These are phyloP conservation scores for Vitellaria paradoxa DNA, from an alignment of 179 eudicot species.

Conservation along the genomic window DNA sequence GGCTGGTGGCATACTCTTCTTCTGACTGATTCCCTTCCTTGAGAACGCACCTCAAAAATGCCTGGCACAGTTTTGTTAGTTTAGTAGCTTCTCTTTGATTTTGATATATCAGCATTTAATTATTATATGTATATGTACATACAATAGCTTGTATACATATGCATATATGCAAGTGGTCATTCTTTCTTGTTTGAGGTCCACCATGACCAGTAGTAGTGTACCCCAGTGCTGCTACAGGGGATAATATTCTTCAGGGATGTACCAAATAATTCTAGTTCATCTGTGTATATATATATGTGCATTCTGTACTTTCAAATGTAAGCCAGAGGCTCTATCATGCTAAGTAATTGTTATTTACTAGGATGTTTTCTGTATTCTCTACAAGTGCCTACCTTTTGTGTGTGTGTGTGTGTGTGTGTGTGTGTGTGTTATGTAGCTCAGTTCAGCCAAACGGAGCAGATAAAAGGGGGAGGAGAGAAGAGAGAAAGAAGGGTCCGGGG, in stretches of 20 bases:
- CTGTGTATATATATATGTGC: slow-evolving; percentile 10
- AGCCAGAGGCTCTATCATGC: neutral
- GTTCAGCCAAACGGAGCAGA: too few species aligned
- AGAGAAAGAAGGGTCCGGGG: too few species aligned
- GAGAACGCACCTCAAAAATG: slow-evolving; percentile 10
- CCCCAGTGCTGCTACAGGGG: neutral
- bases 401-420: too few species aligned
- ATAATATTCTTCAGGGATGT: neutral
- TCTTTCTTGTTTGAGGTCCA: slow-evolving; percentile 24
- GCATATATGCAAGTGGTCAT: slow-evolving; percentile 23
- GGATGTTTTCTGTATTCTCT: too few species aligned
- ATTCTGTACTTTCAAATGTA: neutral
- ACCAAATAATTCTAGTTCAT: neutral
- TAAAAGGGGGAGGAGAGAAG: too few species aligned
- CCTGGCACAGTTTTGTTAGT: slow-evolving; percentile 61
- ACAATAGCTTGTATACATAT: slow-evolving; percentile 25
- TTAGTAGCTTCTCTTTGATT: slow-evolving; percentile 24
- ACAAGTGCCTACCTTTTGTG: too few species aligned
- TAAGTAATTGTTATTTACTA: too few species aligned
- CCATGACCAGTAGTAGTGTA: slow-evolving; percentile 1
- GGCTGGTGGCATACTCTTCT: slow-evolving; percentile 99
- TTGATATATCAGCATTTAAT: slow-evolving; percentile 3
- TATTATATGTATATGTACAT: slow-evolving; percentile 31
- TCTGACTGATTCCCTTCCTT: slow-evolving; percentile 70
- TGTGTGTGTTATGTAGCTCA: too few species aligned